Conservation (phyloP, 2,329 filamentous ascomycete genomes). For the Trichophaea hybrida region DNA sequence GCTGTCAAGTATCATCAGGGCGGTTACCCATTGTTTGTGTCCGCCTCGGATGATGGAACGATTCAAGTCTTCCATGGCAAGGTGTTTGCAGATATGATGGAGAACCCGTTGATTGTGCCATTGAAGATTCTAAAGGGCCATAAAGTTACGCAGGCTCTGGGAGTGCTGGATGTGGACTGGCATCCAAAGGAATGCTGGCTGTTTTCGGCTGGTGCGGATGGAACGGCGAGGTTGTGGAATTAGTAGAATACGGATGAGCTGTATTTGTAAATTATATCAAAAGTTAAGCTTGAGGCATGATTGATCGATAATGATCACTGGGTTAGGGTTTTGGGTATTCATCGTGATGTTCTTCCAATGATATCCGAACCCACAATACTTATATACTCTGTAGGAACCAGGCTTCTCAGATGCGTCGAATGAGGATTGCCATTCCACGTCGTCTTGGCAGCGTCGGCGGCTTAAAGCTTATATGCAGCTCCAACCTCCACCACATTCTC, state of each 20-base stretch:
- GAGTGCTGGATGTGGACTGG: constrained; percentile 91
- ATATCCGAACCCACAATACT: not conserved
- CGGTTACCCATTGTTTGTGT: constrained; percentile 71
- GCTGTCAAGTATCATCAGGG: constrained; percentile 75
- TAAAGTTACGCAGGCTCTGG: constrained; percentile 68
- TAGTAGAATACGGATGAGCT: constrained; percentile 2
- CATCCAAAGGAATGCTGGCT: constrained; percentile 89
- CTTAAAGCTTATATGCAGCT: constrained; percentile 1
- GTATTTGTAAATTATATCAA: not conserved
- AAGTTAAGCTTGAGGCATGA: not conserved
- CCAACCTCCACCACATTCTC: not conserved
- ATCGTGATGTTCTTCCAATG: not conserved
- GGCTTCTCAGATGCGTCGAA: not conserved
- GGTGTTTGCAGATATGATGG: constrained; percentile 85
- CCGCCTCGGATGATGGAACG: constrained; percentile 86
- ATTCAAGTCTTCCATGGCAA: constrained; percentile 95
- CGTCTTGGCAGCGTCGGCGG: not conserved
- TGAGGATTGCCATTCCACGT: not conserved
- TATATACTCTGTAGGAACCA: not conserved
- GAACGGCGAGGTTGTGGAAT: constrained; percentile 77
- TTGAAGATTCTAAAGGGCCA: constrained; percentile 89
- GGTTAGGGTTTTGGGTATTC: not conserved
- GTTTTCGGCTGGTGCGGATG: constrained; percentile 86
- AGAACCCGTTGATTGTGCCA: constrained; percentile 91
- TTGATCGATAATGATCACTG: not conserved